Evolutionary conservation across 164 flowering plant genomes (phyloP).

Genomic region (Euptelea pleiosperma): DNA sequence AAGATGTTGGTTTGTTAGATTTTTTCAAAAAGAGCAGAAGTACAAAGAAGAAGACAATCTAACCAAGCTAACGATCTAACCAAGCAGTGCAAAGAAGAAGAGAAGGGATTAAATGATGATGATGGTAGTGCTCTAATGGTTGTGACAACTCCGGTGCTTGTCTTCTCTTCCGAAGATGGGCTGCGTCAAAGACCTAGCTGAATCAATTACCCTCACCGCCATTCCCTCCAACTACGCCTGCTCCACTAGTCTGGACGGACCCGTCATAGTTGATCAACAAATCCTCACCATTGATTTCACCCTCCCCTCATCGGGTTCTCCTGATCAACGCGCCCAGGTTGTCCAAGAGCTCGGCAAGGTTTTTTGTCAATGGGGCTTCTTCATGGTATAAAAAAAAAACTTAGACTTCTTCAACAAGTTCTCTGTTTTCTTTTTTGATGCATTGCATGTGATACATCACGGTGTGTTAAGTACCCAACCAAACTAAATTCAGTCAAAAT

Average conservation of each 20-base stretch:
- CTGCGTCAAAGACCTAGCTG: constrained; percentile 26
- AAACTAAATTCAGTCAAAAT: no score
- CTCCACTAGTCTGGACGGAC: not conserved
- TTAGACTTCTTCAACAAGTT: not conserved
- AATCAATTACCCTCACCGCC: constrained; percentile 21
- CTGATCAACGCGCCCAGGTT: constrained; percentile 42
- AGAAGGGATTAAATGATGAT: no score
- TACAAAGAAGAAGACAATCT: no score
- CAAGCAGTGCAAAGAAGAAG: no score
- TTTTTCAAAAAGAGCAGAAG: no score
- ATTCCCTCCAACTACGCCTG: constrained; percentile 32
- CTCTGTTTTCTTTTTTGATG: not conserved
- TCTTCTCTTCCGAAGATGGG: not conserved
- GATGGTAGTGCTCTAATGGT: no score
- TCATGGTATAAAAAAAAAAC: constrained; percentile 39
- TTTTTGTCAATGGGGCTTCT: constrained; percentile 81
- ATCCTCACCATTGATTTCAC: constrained; percentile 42
- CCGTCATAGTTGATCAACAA: constrained; percentile 6
- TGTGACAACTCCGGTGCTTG: no score
- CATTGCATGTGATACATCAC: constrained; percentile 60
- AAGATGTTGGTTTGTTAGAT: no score
- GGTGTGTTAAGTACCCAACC: no score
- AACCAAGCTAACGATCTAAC: no score
- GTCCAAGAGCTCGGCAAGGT: constrained; percentile 49
- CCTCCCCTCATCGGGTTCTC: constrained; percentile 31